Percentiles rank a stretch among this genome's conserved stretches.
These are phyloP conservation scores for Tolypocladium inflatum DNA, from an alignment of 2,329 filamentous ascomycete genomes.

Conservation along the genomic window DNA sequence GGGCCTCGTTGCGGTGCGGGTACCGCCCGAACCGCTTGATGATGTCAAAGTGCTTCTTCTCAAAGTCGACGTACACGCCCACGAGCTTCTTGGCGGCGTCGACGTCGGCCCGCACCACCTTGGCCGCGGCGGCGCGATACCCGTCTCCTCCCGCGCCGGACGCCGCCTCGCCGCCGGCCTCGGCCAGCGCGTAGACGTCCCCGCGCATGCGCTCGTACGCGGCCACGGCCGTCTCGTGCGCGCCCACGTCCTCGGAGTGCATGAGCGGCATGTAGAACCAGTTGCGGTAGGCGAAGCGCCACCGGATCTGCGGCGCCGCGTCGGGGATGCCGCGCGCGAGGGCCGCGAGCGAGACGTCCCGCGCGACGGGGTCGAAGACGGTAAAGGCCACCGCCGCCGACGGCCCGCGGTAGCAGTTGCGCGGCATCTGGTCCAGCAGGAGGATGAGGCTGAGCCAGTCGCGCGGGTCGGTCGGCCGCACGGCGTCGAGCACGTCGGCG, in stretches of 20 bases:
- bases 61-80: conserved; percentile 19
- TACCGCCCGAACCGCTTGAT: conserved; percentile 47
- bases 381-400: conserved; percentile 35
- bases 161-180: conserved; percentile 10
- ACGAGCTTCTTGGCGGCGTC: conserved; percentile 15
- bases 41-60: conserved; percentile 37
- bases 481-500: conserved; percentile 17
- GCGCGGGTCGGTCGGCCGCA: conserved; percentile 14
- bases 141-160: conserved; percentile 8
- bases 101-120: conserved; percentile 14
- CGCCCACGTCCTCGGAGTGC: conserved; percentile 42
- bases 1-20: conserved; percentile 43
- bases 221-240: conserved; percentile 29
- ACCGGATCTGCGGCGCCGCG: conserved; percentile 17
- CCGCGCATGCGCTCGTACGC: conserved; percentile 19
- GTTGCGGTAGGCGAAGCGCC: conserved; percentile 27
- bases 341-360: conserved; percentile 29
- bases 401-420: conserved; percentile 48
- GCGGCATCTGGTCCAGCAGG: conserved; percentile 53
- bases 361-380: conserved; percentile 46
- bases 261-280: conserved; percentile 54
- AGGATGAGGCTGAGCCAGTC: conserved; percentile 42
- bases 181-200: conserved; percentile 22
- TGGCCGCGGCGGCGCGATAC: conserved; percentile 15
- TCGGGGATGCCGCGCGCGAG: conserved; percentile 21